Evolutionary conservation across 768 basidiomycete species (phyloP), one percentile per base, ranked within the genome.

Genomic region (Tricholoma sp.): DNA sequence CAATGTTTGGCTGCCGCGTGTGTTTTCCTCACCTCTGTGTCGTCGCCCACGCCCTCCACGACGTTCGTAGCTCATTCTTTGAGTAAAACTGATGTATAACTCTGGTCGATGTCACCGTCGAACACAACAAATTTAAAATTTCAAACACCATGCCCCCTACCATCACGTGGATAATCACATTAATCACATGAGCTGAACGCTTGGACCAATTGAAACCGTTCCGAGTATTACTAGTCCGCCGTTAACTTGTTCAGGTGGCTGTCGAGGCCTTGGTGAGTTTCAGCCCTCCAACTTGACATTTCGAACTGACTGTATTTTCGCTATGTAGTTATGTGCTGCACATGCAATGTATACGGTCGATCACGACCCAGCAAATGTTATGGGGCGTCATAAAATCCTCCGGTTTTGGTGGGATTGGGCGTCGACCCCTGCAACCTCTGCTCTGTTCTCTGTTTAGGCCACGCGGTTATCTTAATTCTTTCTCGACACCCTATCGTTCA

Each of bases 281-380:
- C 18, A 49, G 18, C n/a, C 17, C 11, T 8, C 28, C 12, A 31
- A 20, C 24, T 13, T 17, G 17, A 2, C 15, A 12, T 0, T 54
- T 15, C 1, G 11, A 41, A 7, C 18, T 52, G 3, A 17, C 18
- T 41, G 18, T n/a, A 55, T 62, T 17, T 59, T 33, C 17, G 45
- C 37, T 31, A 37, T 15, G 17, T 57, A 80, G 84, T 77, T 65
- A 86, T 86, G 84, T 80, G 66, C 80, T 66, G 70, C 80, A 76
- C 81, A 88, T 89, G 87, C 84, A 76, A 87, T 86, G 85, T 78
- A 79, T 73, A 70, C 80, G 77, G 80, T 77, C 75, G 60, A 74
- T 70, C 64, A 69, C 76, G 66, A 76, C 81, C 77, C 82, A 74
- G 68, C 70, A 72, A 67, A 60, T 73, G 47, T 53, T 71, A 50